Base-by-base conservation (phyloP, 768 basidiomycete genomes). In the Dacryopinax primogenitus region DNA sequence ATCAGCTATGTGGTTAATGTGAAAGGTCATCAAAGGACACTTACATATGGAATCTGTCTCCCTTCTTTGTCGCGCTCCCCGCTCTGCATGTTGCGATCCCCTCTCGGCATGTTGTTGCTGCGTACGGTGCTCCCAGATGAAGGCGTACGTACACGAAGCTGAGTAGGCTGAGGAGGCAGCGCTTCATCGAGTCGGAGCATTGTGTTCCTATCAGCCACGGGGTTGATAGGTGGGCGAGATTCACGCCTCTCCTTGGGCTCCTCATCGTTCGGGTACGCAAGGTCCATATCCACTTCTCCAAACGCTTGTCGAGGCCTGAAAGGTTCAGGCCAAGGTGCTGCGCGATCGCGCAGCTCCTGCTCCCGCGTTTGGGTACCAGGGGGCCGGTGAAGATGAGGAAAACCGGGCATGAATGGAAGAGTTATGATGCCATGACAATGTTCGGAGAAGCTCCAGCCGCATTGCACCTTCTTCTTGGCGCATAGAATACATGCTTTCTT, bases 381-480 rank as follows among this genome's bases (percentile, higher is more conserved):
- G 13, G 23, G 51, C 26, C 12, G 30, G 3, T 15, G 26, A 15
- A 11, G 15, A 32, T 23, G 51, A 18, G 41, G 41, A 44, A 18
- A 44, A 4, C 51, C 51, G 13, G n/a, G n/a, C n/a, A n/a, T n/a
- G n/a, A n/a, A n/a, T n/a, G n/a, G n/a, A n/a, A 32, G 26, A 11
- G 51, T 23, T 30, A 11, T 28, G 4, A 23, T 15, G 18, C 51
- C 26, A 32, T 58, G 51, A 26, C 26, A 23, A 11, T 26, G 26
- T 28, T 58, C 51, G 32, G 13, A 58, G 4, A 58, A 30, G 4
- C 26, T 15, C 26, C 23, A 58, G 26, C 51, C 51, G 26, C 51
- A 58, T 18, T 58, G 51, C 9, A 58, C 51, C 51, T 58, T 58
- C 51, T 58, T 58, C 51, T 32, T 58, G 9, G 51, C 51, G 51